phyloP scores from a whole-genome alignment of 2,329 filamentous ascomycete genomes.

The Acrocalymma vagum region DNA sequence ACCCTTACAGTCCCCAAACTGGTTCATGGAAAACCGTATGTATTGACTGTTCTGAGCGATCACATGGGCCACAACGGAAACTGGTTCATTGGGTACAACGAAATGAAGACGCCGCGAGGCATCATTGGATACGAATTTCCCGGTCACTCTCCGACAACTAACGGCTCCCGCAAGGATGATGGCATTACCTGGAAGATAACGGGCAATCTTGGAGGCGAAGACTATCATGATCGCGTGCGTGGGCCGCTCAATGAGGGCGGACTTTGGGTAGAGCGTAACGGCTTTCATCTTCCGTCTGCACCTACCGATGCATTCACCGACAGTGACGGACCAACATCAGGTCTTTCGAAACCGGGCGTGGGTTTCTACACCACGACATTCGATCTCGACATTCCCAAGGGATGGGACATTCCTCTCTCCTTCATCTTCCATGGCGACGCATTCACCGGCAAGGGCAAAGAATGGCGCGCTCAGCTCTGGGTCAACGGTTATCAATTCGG shows the following conservation, averaged over 20 bases:
- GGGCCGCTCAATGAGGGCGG: constrained; percentile 73
- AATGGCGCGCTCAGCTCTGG: constrained; percentile 69
- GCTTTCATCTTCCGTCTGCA: constrained; percentile 64
- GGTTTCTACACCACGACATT: constrained; percentile 65
- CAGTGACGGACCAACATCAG: constrained; percentile 49
- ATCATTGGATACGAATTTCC: constrained; percentile 67
- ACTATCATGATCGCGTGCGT: constrained; percentile 65
- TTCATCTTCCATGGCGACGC: constrained; percentile 62
- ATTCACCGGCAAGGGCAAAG: constrained; percentile 28
- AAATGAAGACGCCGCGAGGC: constrained; percentile 68
- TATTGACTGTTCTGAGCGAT: constrained; percentile 74
- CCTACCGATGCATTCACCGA: constrained; percentile 49
- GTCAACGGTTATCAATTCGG: constrained; percentile 80
- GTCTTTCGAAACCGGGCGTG: constrained; percentile 60
- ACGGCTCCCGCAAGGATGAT: constrained; percentile 18
- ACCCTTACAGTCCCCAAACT: constrained; percentile 65
- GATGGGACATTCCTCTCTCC: constrained; percentile 67
- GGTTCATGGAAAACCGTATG: constrained; percentile 59
- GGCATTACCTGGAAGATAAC: constrained; percentile 70
- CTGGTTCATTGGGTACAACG: constrained; percentile 55
- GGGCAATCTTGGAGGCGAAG: constrained; percentile 71
- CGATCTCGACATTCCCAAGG: constrained; percentile 60
- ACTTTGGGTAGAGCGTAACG: constrained; percentile 68
- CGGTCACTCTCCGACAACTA: constrained; percentile 43
- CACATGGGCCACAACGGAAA: constrained; percentile 76